Base-by-base conservation (phyloP, 208 protist species). In the Leishmania mexicana region DNA sequence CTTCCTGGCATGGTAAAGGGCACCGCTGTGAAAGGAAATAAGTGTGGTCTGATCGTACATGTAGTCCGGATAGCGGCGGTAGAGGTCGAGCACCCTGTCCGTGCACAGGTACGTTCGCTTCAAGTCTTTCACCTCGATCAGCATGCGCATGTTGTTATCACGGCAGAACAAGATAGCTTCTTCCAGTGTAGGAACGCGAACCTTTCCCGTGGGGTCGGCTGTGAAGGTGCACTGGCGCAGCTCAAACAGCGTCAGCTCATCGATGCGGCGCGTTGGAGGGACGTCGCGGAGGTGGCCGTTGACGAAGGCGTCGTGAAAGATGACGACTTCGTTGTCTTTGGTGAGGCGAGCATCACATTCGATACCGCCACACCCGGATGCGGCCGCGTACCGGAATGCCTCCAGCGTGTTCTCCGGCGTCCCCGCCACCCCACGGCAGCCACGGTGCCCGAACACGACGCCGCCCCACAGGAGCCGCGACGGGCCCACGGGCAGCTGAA, bases 91-190 rank as follows among this genome's bases (percentile, higher is more conserved):
- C 53, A 98, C 79, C 83, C 93, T 93, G 76, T 96, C 91, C 17
- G 89, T 89, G 78, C 93, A 97, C 67, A 95, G 78, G 70, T 85
- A 73, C 31, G 86, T 64, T 17, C 90, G 79, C 28, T 81, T 76
- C 73, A 90, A 72, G 57, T 97, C 91, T 85, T 97, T 98, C 21
- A 98, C 89, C 60, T 98, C 95, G 87, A 98, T 98, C 38, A 98
- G 80, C 81, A 98, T 81, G 45, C 88, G 88, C 49, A 95, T 58
- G 65, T 97, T 92, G 76, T 95, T 92, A 64, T 93, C 88, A 31
- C 90, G 86, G 77, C 93, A 94, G 72, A 96, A 95, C 15, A 97
- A 73, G 35, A 98, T 81, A 6, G 88, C 89, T 84, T 98, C 95
- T 80, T 97, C 95, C 38, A 97, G 80, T 38, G 95, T 98, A 45